Evolutionary conservation across 2,329 filamentous ascomycete species (phyloP), one percentile per base, ranked within the genome.

Genomic region (Colletotrichum agaves): DNA sequence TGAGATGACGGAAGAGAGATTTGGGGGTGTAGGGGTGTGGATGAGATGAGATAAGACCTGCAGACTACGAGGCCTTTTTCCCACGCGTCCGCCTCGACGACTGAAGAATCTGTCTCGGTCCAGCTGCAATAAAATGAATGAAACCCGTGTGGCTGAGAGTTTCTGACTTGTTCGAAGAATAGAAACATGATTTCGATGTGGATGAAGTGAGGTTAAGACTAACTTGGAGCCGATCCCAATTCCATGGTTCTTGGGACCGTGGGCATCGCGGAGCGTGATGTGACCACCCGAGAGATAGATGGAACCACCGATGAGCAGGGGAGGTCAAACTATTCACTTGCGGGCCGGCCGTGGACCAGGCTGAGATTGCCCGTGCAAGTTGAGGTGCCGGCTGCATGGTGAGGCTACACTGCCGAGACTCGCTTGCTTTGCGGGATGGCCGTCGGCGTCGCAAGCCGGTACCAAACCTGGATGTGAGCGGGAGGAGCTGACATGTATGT

Each of bases 1-100:
- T 67, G 64, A 68, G 65, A 68, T 49, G 65, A 44, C 65, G 65
- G 61, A 60, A 35, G 56, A 65, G 55, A 43, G 41, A 46, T 41
- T n/a, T 46, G 6, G 21, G 21, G 27, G 19, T 15, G 64, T 35
- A 52, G 35, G 52, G 43, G 33, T 23, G 7, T 4, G 27, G 12
- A 49, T 35, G 23, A 21, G 47, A 31, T 23, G 37, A 44, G 61
- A 46, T 47, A 21, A 56, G 47, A 53, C 37, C 15, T 27, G 13
- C 31, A 19, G 23, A 27, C 47, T 52, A 27, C 47, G 47, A 52
- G 23, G 47, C 33, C 47, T 31, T 52, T 52, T 31, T 31, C 23
- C 27, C 17, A n/a, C 27, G 23, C 11, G 23, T 52, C 47, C 17
- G 23, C 47, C 27, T 31, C 17, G 47, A 52, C 13, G 27, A 12